Evolutionary conservation across 1,284 basidiomycete species (phyloP), one percentile per base, ranked within the genome.

Genomic region (Irpex lacteus): DNA sequence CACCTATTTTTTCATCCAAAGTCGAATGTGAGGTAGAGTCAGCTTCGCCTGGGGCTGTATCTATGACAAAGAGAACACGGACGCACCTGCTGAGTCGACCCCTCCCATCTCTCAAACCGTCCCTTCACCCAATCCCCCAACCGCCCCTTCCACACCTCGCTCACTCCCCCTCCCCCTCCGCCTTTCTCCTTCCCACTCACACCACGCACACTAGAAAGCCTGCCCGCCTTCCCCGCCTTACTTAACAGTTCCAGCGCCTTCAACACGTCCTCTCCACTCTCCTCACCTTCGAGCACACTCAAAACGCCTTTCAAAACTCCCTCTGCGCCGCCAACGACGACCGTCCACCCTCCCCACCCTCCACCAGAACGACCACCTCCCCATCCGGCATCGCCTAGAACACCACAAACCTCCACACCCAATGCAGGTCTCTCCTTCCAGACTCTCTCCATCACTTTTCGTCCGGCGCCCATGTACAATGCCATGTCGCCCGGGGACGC

Each of bases 301-400:
- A 78, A 74, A 0, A 83, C 83, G 40, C 78, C 76, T 69, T 85
- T 85, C 26, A 86, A 69, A 21, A 91, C 26, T 26, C 26, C 26
- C 26, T 26, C 26, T 26, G 26, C 26, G 26, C 26, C 26, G 26
- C 26, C 26, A 4, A 26, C 26, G 26, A 26, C 26, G 4, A 26
- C 26, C 26, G 26, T 26, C 26, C 26, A 26, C 26, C 26, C 26
- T 26, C 26, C 26, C 26, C 26, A 26, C 26, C 26, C 26, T 3
- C 26, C 26, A 3, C n/a, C n/a, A n/a, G n/a, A n/a, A n/a, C 26
- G 26, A 26, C 26, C 26, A 2, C 26, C 91, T 38, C 84, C 85
- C 89, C 91, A 93, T 1, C 79, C 80, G 7, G 88, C 72, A 59
- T 89, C 86, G 1, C 85, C 81, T 6, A 92, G 79, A 2, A 82